Evolutionary conservation across 2,329 filamentous ascomycete species (phyloP).

Genomic region (Xylariaceae sp.): DNA sequence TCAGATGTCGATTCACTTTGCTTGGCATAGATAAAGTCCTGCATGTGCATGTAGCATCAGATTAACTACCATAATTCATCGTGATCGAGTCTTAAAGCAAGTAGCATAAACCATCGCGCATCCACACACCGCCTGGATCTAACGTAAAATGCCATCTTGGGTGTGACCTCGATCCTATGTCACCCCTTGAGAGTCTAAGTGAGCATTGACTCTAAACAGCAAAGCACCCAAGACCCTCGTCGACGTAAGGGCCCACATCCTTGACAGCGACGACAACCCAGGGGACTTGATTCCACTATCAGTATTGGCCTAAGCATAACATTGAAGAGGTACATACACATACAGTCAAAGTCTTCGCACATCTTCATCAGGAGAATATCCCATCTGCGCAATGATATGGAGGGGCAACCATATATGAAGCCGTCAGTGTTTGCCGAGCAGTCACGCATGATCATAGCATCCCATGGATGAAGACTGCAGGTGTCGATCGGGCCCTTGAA

Average conservation of each 20-base stretch:
- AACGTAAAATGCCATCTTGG: too few relatives aligned
- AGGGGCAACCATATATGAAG: background rate
- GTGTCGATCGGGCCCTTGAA: background rate
- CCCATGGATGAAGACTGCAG: background rate
- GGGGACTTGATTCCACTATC: conserved; percentile 6
- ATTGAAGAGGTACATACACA: background rate
- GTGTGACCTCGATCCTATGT: too few relatives aligned
- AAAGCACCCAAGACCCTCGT: background rate
- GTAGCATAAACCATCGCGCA: too few relatives aligned
- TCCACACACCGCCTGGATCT: too few relatives aligned
- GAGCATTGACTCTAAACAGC: background rate
- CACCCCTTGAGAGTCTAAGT: too few relatives aligned
- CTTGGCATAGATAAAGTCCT: too few relatives aligned
- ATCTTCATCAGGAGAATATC: conserved; percentile 18
- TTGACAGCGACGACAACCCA: conserved; percentile 11
- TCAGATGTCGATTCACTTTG: too few relatives aligned
- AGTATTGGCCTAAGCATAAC: background rate
- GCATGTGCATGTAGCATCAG: too few relatives aligned
- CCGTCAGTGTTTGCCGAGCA: conserved; percentile 6
- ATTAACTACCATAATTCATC: too few relatives aligned
- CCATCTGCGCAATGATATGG: conserved; percentile 12
- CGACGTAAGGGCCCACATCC: background rate
- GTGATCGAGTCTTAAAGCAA: too few relatives aligned
- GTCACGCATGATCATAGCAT: conserved; percentile 19
- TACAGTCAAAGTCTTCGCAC: conserved; percentile 8